phyloP scores from a whole-genome alignment of 2,329 filamentous ascomycete species.

The Neofusicoccum laricinum region DNA sequence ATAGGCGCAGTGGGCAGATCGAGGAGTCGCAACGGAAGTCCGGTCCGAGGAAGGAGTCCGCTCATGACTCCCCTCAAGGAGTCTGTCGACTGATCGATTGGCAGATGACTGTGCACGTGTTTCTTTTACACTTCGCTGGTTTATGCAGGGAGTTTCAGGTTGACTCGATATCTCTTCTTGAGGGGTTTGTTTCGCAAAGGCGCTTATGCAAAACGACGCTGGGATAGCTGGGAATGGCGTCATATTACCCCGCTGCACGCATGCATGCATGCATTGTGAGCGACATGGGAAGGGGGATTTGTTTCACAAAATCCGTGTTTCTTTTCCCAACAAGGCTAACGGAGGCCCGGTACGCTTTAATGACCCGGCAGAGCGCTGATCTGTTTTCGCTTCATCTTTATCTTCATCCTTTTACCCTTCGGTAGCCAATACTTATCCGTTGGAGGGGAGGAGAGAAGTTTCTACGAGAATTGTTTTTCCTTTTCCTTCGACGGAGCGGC shows the following conservation, averaged over 20 bases:
- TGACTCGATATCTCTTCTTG: background rate
- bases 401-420: background rate
- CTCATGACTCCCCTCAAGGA: conserved; percentile 34
- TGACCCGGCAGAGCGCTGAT: background rate
- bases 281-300: background rate
- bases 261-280: background rate
- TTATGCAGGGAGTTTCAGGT: conserved; percentile 6
- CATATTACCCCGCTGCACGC: background rate
- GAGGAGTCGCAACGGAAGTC: conserved; percentile 46
- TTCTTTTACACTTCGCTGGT: background rate
- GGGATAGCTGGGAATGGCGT: conserved; percentile 7
- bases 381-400: background rate
- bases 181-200: background rate
- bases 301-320: conserved; percentile 5
- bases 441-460: background rate
- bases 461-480: background rate
- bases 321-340: background rate
- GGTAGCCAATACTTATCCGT: background rate
- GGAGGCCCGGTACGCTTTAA: conserved; percentile 7
- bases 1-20: conserved; percentile 55
- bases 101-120: background rate
- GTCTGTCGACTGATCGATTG: conserved; percentile 29
- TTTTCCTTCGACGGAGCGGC: background rate
- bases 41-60: conserved; percentile 44
- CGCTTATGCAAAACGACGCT: conserved; percentile 1